A percentile compares a stretch with the other conserved stretches of the same genome.
Conservation (phyloP, 176 grass and related monocot genomes). For the Juncus inflexus region DNA sequence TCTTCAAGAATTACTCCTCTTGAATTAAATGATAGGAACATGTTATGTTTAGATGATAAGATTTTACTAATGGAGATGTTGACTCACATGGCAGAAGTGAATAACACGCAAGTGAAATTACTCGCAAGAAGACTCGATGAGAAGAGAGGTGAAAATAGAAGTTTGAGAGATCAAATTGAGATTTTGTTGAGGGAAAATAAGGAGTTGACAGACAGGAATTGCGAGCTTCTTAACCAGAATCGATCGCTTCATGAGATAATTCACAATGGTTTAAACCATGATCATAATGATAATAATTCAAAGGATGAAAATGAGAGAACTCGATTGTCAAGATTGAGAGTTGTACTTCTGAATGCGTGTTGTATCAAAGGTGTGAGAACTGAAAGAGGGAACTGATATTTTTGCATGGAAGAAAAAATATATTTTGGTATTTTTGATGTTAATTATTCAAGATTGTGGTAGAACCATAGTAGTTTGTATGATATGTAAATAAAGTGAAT, state of each 20-base stretch:
- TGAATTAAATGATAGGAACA: not conserved
- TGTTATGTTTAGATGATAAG: constrained; percentile 13
- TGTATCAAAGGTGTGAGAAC: constrained; percentile 7
- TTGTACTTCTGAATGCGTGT: constrained; percentile 9
- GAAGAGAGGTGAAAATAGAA: constrained; percentile 22
- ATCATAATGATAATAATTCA: not conserved
- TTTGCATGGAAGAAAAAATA: not conserved
- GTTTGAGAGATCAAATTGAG: constrained; percentile 19
- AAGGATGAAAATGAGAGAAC: not conserved
- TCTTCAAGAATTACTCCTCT: constrained; percentile 21
- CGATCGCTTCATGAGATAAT: constrained; percentile 4
- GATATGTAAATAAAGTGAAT: too few species aligned
- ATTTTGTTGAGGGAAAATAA: constrained; percentile 20
- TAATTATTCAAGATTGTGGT: constrained; percentile 4
- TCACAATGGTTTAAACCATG: not conserved
- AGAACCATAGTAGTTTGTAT: too few species aligned
- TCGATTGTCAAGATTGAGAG: constrained; percentile 16
- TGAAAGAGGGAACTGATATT: constrained; percentile 9
- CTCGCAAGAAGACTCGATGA: constrained; percentile 31
- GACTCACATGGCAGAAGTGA: constrained; percentile 26
- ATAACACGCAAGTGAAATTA: constrained; percentile 5
- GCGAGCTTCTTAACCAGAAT: constrained; percentile 19
- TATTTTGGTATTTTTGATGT: constrained; percentile 2
- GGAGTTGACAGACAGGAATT: constrained; percentile 21
- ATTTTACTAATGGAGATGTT: constrained; percentile 20